Conservation (phyloP, 2,329 filamentous ascomycete species). For the Aspergillus sergii region DNA sequence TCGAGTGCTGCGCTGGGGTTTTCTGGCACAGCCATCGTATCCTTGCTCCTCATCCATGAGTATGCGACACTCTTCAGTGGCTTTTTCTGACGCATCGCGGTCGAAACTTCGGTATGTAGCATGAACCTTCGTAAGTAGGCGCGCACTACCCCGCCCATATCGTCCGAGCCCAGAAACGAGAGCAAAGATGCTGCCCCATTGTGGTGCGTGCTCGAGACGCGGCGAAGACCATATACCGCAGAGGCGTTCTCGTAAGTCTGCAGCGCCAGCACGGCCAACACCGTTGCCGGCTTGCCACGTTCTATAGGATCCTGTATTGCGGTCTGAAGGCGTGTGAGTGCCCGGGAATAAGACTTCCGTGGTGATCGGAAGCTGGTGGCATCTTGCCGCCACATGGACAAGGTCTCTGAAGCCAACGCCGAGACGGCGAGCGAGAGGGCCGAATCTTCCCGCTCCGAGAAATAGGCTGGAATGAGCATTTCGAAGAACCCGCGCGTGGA, state of each 20-base stretch:
- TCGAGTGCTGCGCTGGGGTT: no score
- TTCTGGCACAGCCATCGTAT: background rate
- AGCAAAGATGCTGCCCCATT: background rate
- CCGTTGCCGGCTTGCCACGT: background rate
- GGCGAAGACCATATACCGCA: background rate
- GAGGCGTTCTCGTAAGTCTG: background rate
- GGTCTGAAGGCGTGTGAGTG: background rate
- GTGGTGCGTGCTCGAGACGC: background rate
- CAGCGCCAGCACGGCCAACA: background rate
- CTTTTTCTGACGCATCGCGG: background rate
- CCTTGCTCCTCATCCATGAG: background rate
- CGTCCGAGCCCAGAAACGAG: background rate
- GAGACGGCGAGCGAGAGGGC: background rate
- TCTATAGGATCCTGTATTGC: background rate
- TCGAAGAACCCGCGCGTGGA: background rate
- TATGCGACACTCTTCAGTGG: background rate
- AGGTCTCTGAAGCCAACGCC: background rate
- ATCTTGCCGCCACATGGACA: background rate
- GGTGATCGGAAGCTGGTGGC: background rate
- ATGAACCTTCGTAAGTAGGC: background rate
- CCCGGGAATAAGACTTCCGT: background rate
- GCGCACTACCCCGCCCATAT: background rate
- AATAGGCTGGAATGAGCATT: background rate
- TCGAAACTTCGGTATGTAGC: background rate
- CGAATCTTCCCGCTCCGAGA: background rate